Base-by-base conservation (phyloP, 805 yeast genomes). In the Lipomyces oligophaga region DNA sequence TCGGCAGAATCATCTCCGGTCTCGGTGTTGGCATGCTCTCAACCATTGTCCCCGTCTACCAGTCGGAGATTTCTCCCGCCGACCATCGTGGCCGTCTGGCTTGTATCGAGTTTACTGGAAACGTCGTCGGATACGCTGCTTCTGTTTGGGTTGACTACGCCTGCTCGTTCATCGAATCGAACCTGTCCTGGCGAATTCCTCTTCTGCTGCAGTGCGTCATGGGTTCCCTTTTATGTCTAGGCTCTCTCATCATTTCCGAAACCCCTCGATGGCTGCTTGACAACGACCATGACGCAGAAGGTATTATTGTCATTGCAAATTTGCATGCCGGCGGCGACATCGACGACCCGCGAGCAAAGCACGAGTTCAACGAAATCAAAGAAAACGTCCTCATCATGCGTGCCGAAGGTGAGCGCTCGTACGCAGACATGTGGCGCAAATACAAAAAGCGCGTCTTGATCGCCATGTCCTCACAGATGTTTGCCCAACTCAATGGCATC, bases 401-500 rank as follows among this genome's bases (percentile, higher is more conserved):
- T 49, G 67, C 84, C 36, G 95, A 87, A 62, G 96, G 95, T 20
- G 88, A 84, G 58, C 67, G 76, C 34, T 78, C 85, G 4, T 86
- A 86, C 64, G 59, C 72, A 3, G 84, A 85, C 60, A 83, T 88
- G 78, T 83, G 88, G 71, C 70, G 77, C 39, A 71, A 83, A 49
- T 89, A 89, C 65, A 79, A 80, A 53, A 78, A 79, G 62, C 72
- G 97, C 41, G 80, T 89, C 19, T 72, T 87, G 28, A 84, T 89
- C 53, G 96, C 95, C 1, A 86, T 93, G 79, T 79, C 87, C 28
- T 83, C 95, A 2, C 95, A 85, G 63, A 79, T 86, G 70, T 87
- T 89, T 72, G 96, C 97, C 2, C 96, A 89, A 66, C 71, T 89
- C 63, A 85, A 88, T 64, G 97, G 97, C 59, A 89, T 88, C 66